A percentile compares a stretch with the other conserved stretches of the same genome.
Evolutionary conservation across 2,329 filamentous ascomycete species (phyloP).

Genomic region (Botrytis squamosa): DNA sequence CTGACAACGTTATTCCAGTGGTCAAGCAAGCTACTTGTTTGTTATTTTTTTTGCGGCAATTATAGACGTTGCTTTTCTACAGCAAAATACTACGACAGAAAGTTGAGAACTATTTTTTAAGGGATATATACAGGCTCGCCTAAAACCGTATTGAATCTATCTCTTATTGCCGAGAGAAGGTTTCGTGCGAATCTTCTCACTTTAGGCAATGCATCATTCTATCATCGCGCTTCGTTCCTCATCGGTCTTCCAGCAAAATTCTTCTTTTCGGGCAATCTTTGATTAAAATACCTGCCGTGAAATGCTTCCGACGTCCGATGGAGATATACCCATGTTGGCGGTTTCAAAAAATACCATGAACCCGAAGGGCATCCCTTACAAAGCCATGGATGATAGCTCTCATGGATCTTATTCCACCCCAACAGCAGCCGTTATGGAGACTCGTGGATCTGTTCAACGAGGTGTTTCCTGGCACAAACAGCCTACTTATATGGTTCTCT

Average conservation of each 20-base stretch:
- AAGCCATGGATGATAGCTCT: too few relatives aligned
- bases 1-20: too few relatives aligned
- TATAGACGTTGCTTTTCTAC: neutral
- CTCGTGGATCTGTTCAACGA: too few relatives aligned
- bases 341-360: neutral
- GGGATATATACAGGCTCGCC: neutral
- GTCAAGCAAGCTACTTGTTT: neutral
- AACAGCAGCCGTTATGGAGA: too few relatives aligned
- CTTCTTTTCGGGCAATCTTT: neutral
- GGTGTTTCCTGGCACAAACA: too few relatives aligned
- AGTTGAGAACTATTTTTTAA: neutral
- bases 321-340: neutral
- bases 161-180: neutral
- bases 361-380: too few relatives aligned
- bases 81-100: too few relatives aligned
- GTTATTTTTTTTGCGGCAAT: neutral
- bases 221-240: neutral
- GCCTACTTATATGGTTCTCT: too few relatives aligned
- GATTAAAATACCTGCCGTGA: neutral
- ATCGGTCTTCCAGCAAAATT: neutral
- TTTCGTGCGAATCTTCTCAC: neutral
- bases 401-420: too few relatives aligned
- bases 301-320: neutral
- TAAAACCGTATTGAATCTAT: neutral
- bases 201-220: neutral